These are phyloP conservation scores for Berkeleyomyces basicola DNA, from an alignment of 2,329 filamentous ascomycete genomes.

Conservation along the genomic window DNA sequence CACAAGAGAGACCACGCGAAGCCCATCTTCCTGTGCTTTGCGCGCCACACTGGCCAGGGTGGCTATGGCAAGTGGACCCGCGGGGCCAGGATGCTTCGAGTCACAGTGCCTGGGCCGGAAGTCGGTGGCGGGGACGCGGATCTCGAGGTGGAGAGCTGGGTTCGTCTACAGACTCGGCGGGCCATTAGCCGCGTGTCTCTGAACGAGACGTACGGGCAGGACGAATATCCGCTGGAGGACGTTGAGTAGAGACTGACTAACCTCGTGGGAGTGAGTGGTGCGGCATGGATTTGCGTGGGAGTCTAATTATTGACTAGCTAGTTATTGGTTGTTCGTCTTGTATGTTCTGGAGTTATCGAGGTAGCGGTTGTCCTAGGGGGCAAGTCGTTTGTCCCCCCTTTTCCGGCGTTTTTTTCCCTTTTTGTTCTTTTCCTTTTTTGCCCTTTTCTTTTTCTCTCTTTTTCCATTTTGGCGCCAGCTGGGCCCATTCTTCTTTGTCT, in stretches of 20 bases:
- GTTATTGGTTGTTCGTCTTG: background rate
- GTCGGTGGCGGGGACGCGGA: constrained; percentile 24
- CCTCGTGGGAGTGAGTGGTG: background rate
- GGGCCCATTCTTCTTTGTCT: background rate
- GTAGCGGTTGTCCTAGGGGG: background rate
- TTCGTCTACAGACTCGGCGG: constrained; percentile 39
- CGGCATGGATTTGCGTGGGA: no score
- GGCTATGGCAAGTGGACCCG: constrained; percentile 50
- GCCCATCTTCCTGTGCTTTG: constrained; percentile 32
- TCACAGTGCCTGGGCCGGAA: background rate
- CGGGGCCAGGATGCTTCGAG: constrained; percentile 37
- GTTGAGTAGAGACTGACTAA: background rate
- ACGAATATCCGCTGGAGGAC: constrained; percentile 29
- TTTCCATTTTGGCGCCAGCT: background rate
- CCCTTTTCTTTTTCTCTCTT: background rate
- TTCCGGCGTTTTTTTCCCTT: background rate
- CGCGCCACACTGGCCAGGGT: constrained; percentile 52
- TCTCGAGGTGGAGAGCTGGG: constrained; percentile 39
- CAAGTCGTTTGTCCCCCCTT: background rate
- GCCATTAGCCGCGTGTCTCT: constrained; percentile 35
- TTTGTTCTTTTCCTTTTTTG: background rate
- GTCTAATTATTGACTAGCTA: no score
- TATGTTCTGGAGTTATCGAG: background rate
- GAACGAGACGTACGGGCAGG: constrained; percentile 42
- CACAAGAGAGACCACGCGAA: constrained; percentile 28